These are phyloP conservation scores for Sclerotinia nivalis DNA, from an alignment of 2,329 filamentous ascomycete species.

Conservation along the genomic window DNA sequence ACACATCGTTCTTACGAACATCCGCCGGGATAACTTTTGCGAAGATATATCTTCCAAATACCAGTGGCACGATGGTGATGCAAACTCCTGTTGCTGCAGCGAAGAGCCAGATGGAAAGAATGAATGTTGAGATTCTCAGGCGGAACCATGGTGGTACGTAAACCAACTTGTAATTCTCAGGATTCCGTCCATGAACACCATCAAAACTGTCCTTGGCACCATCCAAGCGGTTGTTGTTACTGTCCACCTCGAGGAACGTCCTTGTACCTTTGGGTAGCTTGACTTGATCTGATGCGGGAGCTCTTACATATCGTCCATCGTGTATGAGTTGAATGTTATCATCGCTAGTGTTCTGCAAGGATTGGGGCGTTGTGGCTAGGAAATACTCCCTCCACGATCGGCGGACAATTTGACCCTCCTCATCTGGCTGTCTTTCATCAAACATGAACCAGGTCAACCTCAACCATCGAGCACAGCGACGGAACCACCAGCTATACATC, in stretches of 20 bases:
- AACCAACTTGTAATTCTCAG: conserved; percentile 57
- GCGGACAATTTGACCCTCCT: conserved; percentile 70
- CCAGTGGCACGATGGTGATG: conserved; percentile 80
- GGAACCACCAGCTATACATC: conserved; percentile 97
- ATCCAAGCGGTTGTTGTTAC: conserved; percentile 65
- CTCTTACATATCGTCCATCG: conserved; percentile 82
- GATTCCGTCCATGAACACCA: conserved; percentile 56
- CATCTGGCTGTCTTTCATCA: conserved; percentile 75
- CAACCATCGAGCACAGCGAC: conserved; percentile 74
- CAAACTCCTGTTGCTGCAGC: conserved; percentile 83
- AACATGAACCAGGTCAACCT: conserved; percentile 93
- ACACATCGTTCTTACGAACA: conserved; percentile 86
- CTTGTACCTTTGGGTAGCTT: conserved; percentile 81
- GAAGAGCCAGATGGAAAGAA: conserved; percentile 89
- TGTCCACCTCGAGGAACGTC: conserved; percentile 77
- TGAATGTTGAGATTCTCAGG: conserved; percentile 77
- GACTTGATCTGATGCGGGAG: conserved; percentile 93
- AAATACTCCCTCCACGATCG: conserved; percentile 61
- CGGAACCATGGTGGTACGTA: conserved; percentile 87
- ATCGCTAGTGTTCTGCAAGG: conserved; percentile 48
- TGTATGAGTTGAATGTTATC: conserved; percentile 46
- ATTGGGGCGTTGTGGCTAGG: conserved; percentile 35
- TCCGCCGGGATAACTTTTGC: conserved; percentile 68
- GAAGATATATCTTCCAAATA: conserved; percentile 81
- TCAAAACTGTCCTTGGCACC: conserved; percentile 54